Conservation (phyloP, 1,284 basidiomycete genomes). For the Cryptococcus jaspeensis region DNA sequence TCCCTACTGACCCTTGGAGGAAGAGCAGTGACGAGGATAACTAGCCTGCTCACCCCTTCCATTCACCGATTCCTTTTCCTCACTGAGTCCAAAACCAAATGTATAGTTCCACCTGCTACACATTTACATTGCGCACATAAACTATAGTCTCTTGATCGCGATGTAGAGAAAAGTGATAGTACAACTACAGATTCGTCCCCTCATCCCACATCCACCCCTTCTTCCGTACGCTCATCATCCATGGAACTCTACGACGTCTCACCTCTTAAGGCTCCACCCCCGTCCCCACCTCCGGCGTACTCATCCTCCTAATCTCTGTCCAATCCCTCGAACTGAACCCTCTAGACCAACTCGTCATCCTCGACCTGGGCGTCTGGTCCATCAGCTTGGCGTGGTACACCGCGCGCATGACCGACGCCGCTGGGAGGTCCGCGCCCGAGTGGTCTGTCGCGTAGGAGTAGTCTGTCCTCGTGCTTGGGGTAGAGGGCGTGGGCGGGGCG, state of each 20-base stretch:
- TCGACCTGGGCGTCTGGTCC: slow-evolving; percentile 11
- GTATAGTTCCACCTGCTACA: background rate
- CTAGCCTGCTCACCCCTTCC: too few relatives aligned
- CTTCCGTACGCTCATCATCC: background rate
- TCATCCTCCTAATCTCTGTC: slow-evolving; percentile 18
- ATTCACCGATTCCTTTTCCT: too few relatives aligned
- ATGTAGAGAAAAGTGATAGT: background rate
- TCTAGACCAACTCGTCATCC: slow-evolving; percentile 14
- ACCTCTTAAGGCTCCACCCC: background rate
- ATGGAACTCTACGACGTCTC: background rate
- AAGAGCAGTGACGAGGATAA: too few relatives aligned
- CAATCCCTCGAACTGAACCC: slow-evolving; percentile 9
- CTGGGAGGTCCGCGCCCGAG: slow-evolving; percentile 12
- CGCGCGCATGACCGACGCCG: slow-evolving; percentile 33
- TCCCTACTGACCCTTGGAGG: too few relatives aligned
- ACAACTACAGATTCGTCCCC: background rate
- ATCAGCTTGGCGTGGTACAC: slow-evolving; percentile 36
- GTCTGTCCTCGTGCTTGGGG: background rate
- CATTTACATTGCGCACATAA: background rate
- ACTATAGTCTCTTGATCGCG: background rate
- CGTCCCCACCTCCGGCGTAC: slow-evolving; percentile 12
- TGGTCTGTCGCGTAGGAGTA: background rate
- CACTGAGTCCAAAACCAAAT: too few relatives aligned
- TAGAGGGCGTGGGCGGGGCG: slow-evolving; percentile 9
- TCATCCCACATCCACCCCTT: background rate